phyloP scores from a whole-genome alignment of 345 rosid species.

The Jatropha curcas region DNA sequence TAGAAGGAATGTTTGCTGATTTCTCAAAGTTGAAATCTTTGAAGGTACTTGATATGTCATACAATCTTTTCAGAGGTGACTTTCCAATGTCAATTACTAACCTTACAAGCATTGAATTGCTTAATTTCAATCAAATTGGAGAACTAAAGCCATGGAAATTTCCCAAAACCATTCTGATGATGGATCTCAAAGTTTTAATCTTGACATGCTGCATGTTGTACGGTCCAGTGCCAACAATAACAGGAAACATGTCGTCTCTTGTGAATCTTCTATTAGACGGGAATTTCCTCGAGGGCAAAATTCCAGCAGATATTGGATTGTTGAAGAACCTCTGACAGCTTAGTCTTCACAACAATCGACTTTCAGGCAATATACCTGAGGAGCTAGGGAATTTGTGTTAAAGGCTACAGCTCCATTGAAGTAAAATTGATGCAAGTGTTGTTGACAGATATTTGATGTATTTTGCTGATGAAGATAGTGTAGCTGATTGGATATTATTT shows the following conservation, averaged over 20 bases:
- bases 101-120: slow-evolving; percentile 27
- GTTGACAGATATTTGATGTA: too few relatives aligned
- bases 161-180: slow-evolving; percentile 34
- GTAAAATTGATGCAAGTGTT: too few relatives aligned
- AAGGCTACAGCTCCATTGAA: too few relatives aligned
- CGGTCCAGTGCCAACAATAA: slow-evolving; percentile 67
- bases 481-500: too few relatives aligned
- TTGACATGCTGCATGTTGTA: slow-evolving; percentile 57
- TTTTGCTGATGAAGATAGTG: too few relatives aligned
- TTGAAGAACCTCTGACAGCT: too few relatives aligned
- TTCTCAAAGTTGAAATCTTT: slow-evolving; percentile 29
- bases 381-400: too few relatives aligned
- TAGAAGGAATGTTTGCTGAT: slow-evolving; percentile 25
- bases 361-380: too few relatives aligned
- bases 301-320: too few relatives aligned
- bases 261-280: slow-evolving; percentile 84
- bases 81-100: slow-evolving; percentile 31
- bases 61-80: slow-evolving; percentile 31
- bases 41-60: slow-evolving; percentile 26
- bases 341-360: too few relatives aligned
- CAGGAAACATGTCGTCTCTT: slow-evolving; percentile 81
- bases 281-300: too few relatives aligned
- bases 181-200: slow-evolving; percentile 59
- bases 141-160: slow-evolving; percentile 24
- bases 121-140: slow-evolving; percentile 28